Percentiles rank a stretch among this genome's conserved stretches.
These are phyloP conservation scores for Ganoderma multipileum DNA, from an alignment of 1,284 basidiomycete species.

Conservation along the genomic window DNA sequence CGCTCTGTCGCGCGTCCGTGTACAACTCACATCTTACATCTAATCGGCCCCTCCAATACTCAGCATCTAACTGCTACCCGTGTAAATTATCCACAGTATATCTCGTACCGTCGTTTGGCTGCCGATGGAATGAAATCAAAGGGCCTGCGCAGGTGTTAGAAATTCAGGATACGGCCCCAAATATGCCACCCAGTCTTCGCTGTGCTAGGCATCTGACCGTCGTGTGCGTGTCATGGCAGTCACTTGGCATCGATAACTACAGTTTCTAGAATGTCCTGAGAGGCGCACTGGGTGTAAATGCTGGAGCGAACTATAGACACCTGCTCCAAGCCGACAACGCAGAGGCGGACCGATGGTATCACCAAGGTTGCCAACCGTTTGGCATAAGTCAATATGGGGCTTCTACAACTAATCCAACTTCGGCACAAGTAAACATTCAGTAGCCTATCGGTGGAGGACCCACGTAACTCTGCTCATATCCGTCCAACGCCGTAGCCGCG, in stretches of 20 bases:
- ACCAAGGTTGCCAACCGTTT: no score
- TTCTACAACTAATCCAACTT: background rate
- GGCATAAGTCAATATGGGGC: background rate
- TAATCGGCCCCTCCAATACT: slow-evolving; percentile 18
- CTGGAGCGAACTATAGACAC: no score
- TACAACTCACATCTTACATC: slow-evolving; percentile 12
- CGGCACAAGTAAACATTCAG: background rate
- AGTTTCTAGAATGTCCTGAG: no score
- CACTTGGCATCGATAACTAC: background rate
- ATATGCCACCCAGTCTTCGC: background rate
- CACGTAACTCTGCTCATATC: slow-evolving; percentile 34
- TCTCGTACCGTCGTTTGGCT: slow-evolving; percentile 6
- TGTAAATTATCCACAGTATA: slow-evolving; percentile 28
- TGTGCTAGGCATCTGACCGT: background rate
- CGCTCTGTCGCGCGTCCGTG: background rate
- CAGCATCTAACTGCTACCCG: slow-evolving; percentile 22
- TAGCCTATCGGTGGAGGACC: background rate
- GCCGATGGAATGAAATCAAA: background rate
- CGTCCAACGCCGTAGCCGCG: slow-evolving; percentile 39
- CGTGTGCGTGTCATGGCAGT: background rate
- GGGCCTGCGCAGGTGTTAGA: background rate
- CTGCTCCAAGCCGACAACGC: no score
- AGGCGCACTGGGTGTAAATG: no score
- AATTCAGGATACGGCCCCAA: background rate
- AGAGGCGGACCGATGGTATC: no score